These are phyloP conservation scores for Laburnicola sp. DNA, from an alignment of 2,329 filamentous ascomycete genomes.

Conservation along the genomic window DNA sequence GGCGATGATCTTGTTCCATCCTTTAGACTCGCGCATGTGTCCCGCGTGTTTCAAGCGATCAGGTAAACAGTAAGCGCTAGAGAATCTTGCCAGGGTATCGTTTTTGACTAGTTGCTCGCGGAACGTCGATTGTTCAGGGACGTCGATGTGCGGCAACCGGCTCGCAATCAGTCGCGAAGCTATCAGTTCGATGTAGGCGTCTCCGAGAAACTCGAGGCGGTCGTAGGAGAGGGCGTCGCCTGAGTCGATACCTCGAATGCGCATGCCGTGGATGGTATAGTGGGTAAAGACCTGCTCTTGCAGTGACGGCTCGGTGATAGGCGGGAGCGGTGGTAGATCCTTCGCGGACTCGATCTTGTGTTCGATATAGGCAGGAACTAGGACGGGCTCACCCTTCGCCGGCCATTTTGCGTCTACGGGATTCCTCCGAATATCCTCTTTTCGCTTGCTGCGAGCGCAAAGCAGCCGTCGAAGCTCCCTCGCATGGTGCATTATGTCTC, in stretches of 20 bases:
- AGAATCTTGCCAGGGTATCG: constrained; percentile 70
- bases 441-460: constrained; percentile 19
- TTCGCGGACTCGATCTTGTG: constrained; percentile 35
- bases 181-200: constrained; percentile 80
- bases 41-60: constrained; percentile 60
- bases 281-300: constrained; percentile 70
- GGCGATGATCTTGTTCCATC: constrained; percentile 69
- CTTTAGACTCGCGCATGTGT: constrained; percentile 35
- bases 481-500: constrained; percentile 34
- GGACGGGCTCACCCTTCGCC: constrained; percentile 18
- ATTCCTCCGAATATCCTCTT: constrained; percentile 57
- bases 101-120: constrained; percentile 83
- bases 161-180: constrained; percentile 74
- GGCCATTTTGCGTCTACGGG: constrained; percentile 36
- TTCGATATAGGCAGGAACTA: constrained; percentile 33
- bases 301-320: constrained; percentile 61
- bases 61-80: constrained; percentile 71
- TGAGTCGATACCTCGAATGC: constrained; percentile 12
- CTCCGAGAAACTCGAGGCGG: constrained; percentile 83
- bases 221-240: constrained; percentile 64
- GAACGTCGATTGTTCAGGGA: constrained; percentile 73
- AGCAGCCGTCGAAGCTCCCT: constrained; percentile 33
- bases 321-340: constrained; percentile 62
- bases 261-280: constrained; percentile 25
- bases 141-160: constrained; percentile 66